Evolutionary conservation across 345 rosid species (phyloP), one percentile per base, ranked within the genome.

Genomic region (Diplotaxis tenuifolia): DNA sequence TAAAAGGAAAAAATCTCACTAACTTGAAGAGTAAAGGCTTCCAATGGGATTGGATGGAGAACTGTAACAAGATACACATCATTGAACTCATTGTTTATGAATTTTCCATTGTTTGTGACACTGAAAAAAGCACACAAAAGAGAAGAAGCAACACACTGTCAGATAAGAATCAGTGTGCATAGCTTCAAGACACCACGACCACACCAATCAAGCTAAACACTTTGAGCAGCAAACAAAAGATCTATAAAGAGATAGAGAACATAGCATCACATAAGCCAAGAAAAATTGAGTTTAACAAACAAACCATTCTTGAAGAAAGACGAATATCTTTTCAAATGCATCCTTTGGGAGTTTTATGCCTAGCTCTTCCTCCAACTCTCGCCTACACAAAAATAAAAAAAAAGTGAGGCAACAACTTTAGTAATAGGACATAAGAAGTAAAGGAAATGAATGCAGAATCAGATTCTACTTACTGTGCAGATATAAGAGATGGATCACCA

Each of bases 11-110:
- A 25, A 25, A 0, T 14, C 18, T 42, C 49, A 32, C 84, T 84
- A 78, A 94, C 97, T 95, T 91, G 98, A 81, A 94, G 94, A 9
- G 84, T 86, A 70, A 94, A 94, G 61, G 96, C 98, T 74, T 89
- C 93, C 50, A 88, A 70, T 75, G 98, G 98, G 78, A 91, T 89
- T 72, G 95, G 97, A 82, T 91, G 78, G 54, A 82, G 67, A 59
- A 88, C 78, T 22, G 98, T 94, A 47, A 91, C 91, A 58, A 94
- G 86, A 74, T 91, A 94, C 55, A 94, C 97, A 78, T 94, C 98
- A 62, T 80, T 85, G 69, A 75, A 89, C 81, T 94, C 98, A 70
- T 94, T 94, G 66, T 94, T 94, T 83, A 91, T 86, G 84, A 74
- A 94, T 7, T 80, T 88, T 0, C 97, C 98, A 83, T 80, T 85